Conservation (phyloP, 2,329 filamentous ascomycete species). For the Colletotrichum incanum region DNA sequence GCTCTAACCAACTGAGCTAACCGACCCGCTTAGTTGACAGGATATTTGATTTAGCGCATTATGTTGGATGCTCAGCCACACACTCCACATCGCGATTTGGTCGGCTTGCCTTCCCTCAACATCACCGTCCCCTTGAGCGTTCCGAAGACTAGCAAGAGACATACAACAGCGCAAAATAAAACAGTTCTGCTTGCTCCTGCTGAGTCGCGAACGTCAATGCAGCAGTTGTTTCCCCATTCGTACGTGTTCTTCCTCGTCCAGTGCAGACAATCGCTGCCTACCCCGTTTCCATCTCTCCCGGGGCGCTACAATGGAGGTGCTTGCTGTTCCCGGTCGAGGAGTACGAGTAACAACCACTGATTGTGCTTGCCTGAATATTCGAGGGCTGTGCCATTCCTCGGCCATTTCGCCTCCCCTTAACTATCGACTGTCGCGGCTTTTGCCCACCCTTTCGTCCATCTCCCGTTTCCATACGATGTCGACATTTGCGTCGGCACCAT, state of each 20-base stretch:
- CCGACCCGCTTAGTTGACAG: slow-evolving; percentile 15
- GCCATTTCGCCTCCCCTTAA: neutral
- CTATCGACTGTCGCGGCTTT: neutral
- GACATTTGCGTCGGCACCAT: neutral
- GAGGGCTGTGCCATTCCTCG: too few relatives aligned
- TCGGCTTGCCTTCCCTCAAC: neutral
- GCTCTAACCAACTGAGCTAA: slow-evolving; percentile 36
- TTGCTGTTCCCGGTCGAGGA: neutral
- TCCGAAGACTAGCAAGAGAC: too few relatives aligned
- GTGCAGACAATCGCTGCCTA: neutral
- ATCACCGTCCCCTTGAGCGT: neutral
- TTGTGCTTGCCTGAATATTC: too few relatives aligned
- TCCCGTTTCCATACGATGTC: neutral
- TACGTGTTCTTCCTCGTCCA: neutral
- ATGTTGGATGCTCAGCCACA: neutral
- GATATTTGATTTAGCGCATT: neutral
- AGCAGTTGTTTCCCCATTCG: neutral
- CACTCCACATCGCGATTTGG: too few relatives aligned
- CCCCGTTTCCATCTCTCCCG: too few relatives aligned
- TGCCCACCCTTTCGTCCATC: neutral
- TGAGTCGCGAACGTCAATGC: neutral
- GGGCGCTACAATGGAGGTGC: too few relatives aligned
- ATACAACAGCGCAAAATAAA: neutral
- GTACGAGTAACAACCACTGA: too few relatives aligned
- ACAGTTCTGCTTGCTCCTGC: too few relatives aligned